These are phyloP conservation scores for Amyloporia xantha DNA, from an alignment of 768 basidiomycete species.

Conservation along the genomic window DNA sequence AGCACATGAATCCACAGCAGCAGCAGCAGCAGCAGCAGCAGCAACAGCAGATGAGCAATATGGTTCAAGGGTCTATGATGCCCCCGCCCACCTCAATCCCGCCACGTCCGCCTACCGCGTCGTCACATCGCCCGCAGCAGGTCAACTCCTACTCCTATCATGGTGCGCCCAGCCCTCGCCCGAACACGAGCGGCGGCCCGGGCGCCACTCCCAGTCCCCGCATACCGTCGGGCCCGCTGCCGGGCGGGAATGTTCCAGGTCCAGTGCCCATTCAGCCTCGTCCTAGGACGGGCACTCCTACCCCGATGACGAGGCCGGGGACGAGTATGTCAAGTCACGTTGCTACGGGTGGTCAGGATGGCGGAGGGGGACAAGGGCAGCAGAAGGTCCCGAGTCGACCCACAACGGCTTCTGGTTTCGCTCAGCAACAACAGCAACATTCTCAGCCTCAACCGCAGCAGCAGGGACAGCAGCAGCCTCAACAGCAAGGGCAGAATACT, in stretches of 20 bases:
- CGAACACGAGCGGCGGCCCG: conserved; percentile 13
- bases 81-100: conserved; percentile 22
- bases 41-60: conserved; percentile 5
- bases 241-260: conserved; percentile 10
- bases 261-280: conserved; percentile 17
- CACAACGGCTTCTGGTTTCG: conserved; percentile 20
- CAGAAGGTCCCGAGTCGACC: conserved; percentile 21
- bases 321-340: conserved; percentile 23
- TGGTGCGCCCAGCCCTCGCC: conserved; percentile 11
- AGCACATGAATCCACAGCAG: too few relatives aligned
- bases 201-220: conserved; percentile 10
- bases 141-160: neutral
- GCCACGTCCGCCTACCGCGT: conserved; percentile 20
- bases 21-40: conserved; percentile 3
- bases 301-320: conserved; percentile 20
- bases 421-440: conserved; percentile 10
- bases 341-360: too few relatives aligned
- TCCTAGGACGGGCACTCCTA: conserved; percentile 12
- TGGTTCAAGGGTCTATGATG: conserved; percentile 9
- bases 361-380: conserved; percentile 10
- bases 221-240: conserved; percentile 12
- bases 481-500: conserved; percentile 17
- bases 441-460: neutral
- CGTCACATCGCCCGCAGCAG: conserved; percentile 13
- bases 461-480: conserved; percentile 8